Evolutionary conservation across 805 yeast species (phyloP), one percentile per base, ranked within the genome.

Genomic region (Candida maltosa): DNA sequence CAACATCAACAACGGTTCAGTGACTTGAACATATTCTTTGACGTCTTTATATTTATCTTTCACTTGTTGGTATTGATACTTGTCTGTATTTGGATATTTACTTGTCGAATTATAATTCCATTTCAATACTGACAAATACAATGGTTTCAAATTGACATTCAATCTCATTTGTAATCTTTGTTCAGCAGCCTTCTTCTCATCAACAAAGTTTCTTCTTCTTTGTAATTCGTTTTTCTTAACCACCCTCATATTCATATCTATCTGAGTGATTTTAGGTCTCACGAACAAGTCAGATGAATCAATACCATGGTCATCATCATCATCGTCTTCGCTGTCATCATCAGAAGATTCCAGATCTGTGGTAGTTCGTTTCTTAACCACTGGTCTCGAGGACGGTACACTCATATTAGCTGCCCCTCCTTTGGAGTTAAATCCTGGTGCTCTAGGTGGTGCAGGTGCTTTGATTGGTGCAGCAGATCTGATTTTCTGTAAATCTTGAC

Each of bases 1-100:
- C 26, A 91, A 60, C 53, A 89, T 61, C 29, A 93, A 62, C 28
- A 93, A 66, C 0, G 98, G 98, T 45, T 81, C 85, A 56, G 87
- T 83, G 1, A 75, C 69, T 23, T 67, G 64, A 31, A 74, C 75
- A 51, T 94, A 93, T 3, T 83, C 87, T n/a, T 62, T 65, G 4
- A 79, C 78, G 33, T 74, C 62, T 0, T 49, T 38, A 51, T 86
- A 93, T 2, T 59, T 49, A 44, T 78, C 78, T 19, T 75, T 73
- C 5, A 86, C 81, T 1, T 64, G 55, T 1, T 51, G 48, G 47
- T 74, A 76, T 1, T 58, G 49, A 3, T 59, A 57, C 2, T 51
- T 48, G 4, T 66, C 73, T 18, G 69, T 75, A n/a, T 73, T 70
- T 0, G 95, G 95, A 38, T 61, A 76, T 4, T 75, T 83, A 29